phyloP scores from a whole-genome alignment of 345 rosid genomes.

The Corchorus olitorius region DNA sequence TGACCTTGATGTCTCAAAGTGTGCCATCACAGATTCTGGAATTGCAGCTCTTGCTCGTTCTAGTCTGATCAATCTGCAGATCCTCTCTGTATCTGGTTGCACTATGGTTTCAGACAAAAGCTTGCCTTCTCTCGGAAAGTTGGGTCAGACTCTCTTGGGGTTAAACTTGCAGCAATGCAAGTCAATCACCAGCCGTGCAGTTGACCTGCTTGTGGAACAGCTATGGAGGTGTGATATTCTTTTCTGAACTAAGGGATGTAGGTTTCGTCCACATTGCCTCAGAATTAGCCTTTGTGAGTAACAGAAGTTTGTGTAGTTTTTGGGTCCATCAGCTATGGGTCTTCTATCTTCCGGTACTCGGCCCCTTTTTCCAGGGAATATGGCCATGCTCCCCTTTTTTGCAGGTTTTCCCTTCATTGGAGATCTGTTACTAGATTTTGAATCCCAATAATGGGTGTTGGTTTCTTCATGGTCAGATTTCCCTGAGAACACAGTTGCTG shows the following conservation, averaged over 20 bases:
- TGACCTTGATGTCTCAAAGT: constrained; percentile 78
- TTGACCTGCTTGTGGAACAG: constrained; percentile 60
- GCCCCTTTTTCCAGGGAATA: constrained; percentile 60
- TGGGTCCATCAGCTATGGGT: constrained; percentile 70
- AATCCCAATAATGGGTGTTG: constrained; percentile 22
- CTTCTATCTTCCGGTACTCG: constrained; percentile 34
- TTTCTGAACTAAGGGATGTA: constrained; percentile 33
- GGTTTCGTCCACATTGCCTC: constrained; percentile 9
- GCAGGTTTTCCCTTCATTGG: constrained; percentile 44
- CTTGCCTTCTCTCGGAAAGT: constrained; percentile 47
- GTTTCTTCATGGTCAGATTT: constrained; percentile 37
- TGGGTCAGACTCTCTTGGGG: constrained; percentile 74
- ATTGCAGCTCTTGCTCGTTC: constrained; percentile 56
- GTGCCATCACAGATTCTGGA: constrained; percentile 69
- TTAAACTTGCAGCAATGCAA: constrained; percentile 82
- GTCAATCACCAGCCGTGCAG: constrained; percentile 51
- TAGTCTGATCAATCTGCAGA: constrained; percentile 61
- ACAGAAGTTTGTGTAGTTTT: constrained; percentile 51
- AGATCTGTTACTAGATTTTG: constrained; percentile 49
- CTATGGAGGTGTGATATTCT: constrained; percentile 91
- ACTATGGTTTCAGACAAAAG: constrained; percentile 63
- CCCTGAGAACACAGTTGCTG: constrained; percentile 53
- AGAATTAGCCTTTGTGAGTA: constrained; percentile 31
- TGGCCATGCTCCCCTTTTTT: constrained; percentile 55
- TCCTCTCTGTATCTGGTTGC: constrained; percentile 78